Base-by-base conservation (phyloP, 345 rosid species). In the Raphanus raphanistrum region DNA sequence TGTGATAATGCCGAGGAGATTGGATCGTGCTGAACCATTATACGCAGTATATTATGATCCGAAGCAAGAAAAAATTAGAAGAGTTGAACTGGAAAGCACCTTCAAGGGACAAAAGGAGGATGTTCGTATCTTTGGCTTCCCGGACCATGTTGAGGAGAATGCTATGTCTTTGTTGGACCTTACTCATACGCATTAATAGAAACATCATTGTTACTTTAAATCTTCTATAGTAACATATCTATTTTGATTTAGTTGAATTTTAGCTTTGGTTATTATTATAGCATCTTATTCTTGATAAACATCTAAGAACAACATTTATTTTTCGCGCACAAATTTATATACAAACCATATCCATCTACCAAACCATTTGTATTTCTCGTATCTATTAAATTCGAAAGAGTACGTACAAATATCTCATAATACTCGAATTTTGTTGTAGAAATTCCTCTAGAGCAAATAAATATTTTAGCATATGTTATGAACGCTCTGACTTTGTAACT, bases 1-100 rank as follows among this genome's bases (percentile, higher is more conserved):
- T 70, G 21, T 70, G 63, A 32, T 32, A 70, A 70, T 70, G 73
- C 21, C 72, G 5, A 29, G 8, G 15, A 68, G 2, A n/a, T 15
- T 68, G 15, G 41, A 68, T 8, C 15, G 8, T 43, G 29, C 55
- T 48, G 2, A 66, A 13, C 2, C 6, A 8, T 43, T 43, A 10
- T 26, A 1, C 13, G 57, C 58, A 8, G 15, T 0, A 13, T 66
- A 12, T 41, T 41, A 66, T 43, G 70, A 66, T 66, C 57, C 33
- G 4, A 38, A 66, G 36, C 12, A 13, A 26, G 13, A 66, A 4
- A 41, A 4, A 57, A 58, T 5, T 58, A 58, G 7, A 9, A 55
- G 61, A 55, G 61, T 55, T 55, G 61, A 55, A 10, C 3, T 21
- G 27, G 29, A 45, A 45, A 45, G 15, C 52, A 45, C 15, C 52